Evolutionary conservation across 257 asterid species (phyloP), one percentile per base, ranked within the genome.

Genomic region (Fraxinus americana): DNA sequence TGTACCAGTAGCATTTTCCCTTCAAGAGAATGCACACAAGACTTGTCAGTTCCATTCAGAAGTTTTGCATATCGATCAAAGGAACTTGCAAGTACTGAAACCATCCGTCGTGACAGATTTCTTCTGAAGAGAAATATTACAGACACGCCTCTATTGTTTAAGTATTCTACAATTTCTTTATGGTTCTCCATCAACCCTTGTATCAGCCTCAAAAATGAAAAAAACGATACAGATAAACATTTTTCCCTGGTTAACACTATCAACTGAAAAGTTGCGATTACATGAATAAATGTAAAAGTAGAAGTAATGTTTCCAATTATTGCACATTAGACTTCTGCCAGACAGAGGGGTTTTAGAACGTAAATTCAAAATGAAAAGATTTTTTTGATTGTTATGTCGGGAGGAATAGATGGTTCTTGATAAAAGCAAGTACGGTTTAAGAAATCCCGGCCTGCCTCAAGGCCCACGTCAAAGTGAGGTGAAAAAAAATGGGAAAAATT

Each of bases 1-100:
- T 32, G 34, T 32, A 32, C 34, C 34, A 32, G 34, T 32, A 32
- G 34, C 34, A 32, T 32, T 32, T 32, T 32, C 94, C 87, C 97
- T 81, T 90, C 82, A 36, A 77, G 86, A 0, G 95, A 90, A 84
- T 91, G 97, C 43, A 91, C 95, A 63, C 90, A 95, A 54, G 97
- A 91, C 86, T 91, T 91, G 77, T 91, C 95, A 7, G 87, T 90
- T 71, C 97, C 97, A 3, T 90, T 91, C 57, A 91, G 84, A 80
- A 87, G 92, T 82, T 90, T 90, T 27, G 93, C 95, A 32, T 90
- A 70, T 38, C 88, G 88, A 67, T 91, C 96, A 21, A 82, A 85
- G 70, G 96, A 91, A 88, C 89, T 91, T 19, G 94, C 92, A 52
- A 91, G 92, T 79, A 88, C 80, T 5, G 96, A 91, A 71, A 91